Evolutionary conservation across 2,329 filamentous ascomycete genomes (phyloP).

Genomic region (Epichloe sibirici): DNA sequence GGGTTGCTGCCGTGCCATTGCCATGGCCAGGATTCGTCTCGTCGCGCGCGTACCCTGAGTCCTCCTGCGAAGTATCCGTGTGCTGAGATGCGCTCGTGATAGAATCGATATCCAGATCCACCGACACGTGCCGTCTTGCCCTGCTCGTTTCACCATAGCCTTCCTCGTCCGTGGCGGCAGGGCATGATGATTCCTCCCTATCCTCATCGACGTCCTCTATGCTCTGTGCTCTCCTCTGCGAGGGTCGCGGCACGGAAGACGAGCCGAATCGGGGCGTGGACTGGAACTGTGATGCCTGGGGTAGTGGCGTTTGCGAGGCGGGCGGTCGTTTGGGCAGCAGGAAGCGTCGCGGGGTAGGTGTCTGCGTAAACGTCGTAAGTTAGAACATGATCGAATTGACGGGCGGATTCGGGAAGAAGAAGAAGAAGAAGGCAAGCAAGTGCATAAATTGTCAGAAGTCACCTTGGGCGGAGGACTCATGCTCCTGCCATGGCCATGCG

Average conservation of each 20-base stretch:
- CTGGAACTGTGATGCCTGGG: constrained; percentile 19
- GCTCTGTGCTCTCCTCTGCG: constrained; percentile 15
- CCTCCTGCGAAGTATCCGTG: neutral
- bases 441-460: neutral
- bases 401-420: neutral
- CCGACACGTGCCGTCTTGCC: neutral
- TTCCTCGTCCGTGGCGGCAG: neutral
- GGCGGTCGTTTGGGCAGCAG: constrained; percentile 23
- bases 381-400: neutral
- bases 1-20: too few species aligned
- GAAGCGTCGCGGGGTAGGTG: constrained; percentile 27
- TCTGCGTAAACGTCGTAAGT: constrained; percentile 13
- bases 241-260: constrained; percentile 18
- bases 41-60: neutral
- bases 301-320: constrained; percentile 20
- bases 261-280: constrained; percentile 27
- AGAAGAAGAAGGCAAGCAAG: neutral
- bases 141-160: neutral
- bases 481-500: neutral
- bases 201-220: constrained; percentile 24
- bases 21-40: neutral
- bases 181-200: constrained; percentile 3
- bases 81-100: neutral
- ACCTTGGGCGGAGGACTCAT: constrained; percentile 4
- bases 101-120: neutral